Evolutionary conservation across 1,284 basidiomycete species (phyloP).

Genomic region (Melampsora larici-populina): DNA sequence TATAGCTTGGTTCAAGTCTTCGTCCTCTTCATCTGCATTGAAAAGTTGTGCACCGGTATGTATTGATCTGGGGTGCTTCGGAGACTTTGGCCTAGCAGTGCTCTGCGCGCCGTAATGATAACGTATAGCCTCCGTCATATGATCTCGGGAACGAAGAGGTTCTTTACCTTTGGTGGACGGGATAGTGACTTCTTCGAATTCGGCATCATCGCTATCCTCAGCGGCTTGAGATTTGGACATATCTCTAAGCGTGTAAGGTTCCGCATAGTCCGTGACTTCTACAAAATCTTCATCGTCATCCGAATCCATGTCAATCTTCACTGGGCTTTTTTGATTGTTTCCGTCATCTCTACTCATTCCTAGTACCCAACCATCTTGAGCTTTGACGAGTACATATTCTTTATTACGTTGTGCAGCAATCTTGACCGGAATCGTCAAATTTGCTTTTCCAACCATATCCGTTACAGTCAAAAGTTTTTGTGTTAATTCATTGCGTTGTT

Average conservation of each 20-base stretch:
- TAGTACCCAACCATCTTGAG: conserved; percentile 83
- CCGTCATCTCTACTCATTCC: conserved; percentile 67
- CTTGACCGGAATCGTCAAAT: conserved; percentile 82
- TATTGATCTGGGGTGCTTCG: not conserved
- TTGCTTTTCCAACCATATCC: conserved; percentile 80
- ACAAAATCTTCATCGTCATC: conserved; percentile 47
- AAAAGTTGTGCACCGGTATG: conserved; percentile 11
- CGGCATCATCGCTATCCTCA: conserved; percentile 49
- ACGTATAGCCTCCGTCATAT: conserved; percentile 22
- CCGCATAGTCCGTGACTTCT: conserved; percentile 6
- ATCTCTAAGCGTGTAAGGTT: conserved; percentile 30
- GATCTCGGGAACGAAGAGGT: conserved; percentile 8
- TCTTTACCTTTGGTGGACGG: conserved; percentile 2
- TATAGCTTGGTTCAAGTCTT: conserved; percentile 7
- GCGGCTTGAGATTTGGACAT: conserved; percentile 40
- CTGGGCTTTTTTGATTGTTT: conserved; percentile 76
- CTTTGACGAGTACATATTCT: conserved; percentile 89
- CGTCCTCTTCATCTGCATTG: conserved; percentile 25
- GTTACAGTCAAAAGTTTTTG: conserved; percentile 93
- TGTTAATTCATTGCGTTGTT: conserved; percentile 83
- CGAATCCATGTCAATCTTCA: conserved; percentile 69
- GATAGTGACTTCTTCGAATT: conserved; percentile 51
- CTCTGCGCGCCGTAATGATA: conserved; percentile 25
- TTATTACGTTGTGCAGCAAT: conserved; percentile 91
- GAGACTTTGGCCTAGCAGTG: not conserved